These are phyloP conservation scores for Ceratobasidium sp. DNA, from an alignment of 1,284 basidiomycete genomes.

Conservation along the genomic window DNA sequence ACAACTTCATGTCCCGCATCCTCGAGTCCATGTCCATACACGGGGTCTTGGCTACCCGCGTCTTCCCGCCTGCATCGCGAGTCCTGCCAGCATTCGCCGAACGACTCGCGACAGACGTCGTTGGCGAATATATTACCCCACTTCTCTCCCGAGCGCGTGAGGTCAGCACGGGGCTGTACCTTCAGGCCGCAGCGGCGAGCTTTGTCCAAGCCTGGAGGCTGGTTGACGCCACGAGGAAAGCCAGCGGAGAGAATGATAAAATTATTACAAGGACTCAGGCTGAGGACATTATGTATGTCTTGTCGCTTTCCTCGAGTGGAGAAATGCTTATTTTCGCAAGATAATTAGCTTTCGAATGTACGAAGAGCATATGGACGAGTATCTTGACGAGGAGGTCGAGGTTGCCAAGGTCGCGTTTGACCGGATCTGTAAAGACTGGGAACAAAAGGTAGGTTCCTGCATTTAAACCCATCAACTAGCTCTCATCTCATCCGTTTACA, in stretches of 20 bases:
- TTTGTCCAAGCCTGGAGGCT: conserved; percentile 90
- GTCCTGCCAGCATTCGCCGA: conserved; percentile 82
- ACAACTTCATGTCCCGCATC: conserved; percentile 82
- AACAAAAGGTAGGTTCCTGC: conserved; percentile 65
- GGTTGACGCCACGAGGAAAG: conserved; percentile 66
- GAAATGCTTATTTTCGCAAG: conserved; percentile 32
- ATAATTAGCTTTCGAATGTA: conserved; percentile 85
- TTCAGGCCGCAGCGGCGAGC: conserved; percentile 88
- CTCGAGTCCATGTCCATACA: conserved; percentile 75
- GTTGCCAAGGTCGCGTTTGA: conserved; percentile 80
- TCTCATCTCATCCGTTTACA: conserved; percentile 1
- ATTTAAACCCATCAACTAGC: conserved; percentile 40
- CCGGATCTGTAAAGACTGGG: conserved; percentile 81
- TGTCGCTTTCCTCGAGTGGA: conserved; percentile 31
- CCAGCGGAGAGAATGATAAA: conserved; percentile 48
- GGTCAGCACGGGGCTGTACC: conserved; percentile 77
- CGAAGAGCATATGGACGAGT: conserved; percentile 95
- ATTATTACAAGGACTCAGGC: conserved; percentile 58
- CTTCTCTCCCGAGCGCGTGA: conserved; percentile 82
- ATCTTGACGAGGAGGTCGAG: conserved; percentile 93
- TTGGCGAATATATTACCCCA: conserved; percentile 86
- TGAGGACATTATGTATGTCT: conserved; percentile 82
- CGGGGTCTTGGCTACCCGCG: conserved; percentile 79
- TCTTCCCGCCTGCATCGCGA: conserved; percentile 83
- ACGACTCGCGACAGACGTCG: conserved; percentile 79